These are phyloP conservation scores for Picochlorum sp. DNA, from an alignment of 139 green algal genomes.

Conservation along the genomic window DNA sequence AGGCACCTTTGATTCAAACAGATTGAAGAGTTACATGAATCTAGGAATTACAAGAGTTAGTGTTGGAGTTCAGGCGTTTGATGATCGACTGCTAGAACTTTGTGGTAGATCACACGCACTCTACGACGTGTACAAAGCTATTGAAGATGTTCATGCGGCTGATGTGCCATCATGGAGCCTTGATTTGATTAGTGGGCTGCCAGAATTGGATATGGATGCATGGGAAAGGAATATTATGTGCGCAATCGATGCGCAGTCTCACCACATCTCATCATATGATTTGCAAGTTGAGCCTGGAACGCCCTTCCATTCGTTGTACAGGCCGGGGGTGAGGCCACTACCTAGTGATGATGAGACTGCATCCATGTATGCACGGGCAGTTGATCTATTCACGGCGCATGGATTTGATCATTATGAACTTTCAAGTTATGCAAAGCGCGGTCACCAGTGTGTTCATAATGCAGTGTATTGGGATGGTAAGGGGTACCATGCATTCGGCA, in stretches of 20 bases:
- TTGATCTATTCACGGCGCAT: slow-evolving; percentile 27
- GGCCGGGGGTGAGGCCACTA: slow-evolving; percentile 40
- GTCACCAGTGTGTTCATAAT: slow-evolving; percentile 81
- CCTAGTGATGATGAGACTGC: slow-evolving; percentile 56
- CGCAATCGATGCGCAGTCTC: slow-evolving; percentile 51
- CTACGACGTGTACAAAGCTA: slow-evolving; percentile 53
- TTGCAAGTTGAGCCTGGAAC: slow-evolving; percentile 92
- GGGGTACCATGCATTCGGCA: slow-evolving; percentile 80
- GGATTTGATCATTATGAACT: slow-evolving; percentile 92
- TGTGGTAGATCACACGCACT: slow-evolving; percentile 66
- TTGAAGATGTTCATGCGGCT: slow-evolving; percentile 51
- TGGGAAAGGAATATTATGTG: slow-evolving; percentile 61
- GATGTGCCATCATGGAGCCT: slow-evolving; percentile 74
- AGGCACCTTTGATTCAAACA: slow-evolving; percentile 78
- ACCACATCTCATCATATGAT: slow-evolving; percentile 92
- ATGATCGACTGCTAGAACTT: slow-evolving; percentile 47
- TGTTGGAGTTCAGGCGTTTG: slow-evolving; percentile 78
- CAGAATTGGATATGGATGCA: slow-evolving; percentile 40
- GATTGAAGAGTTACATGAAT: slow-evolving; percentile 59
- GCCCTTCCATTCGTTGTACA: slow-evolving; percentile 77
- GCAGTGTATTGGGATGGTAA: slow-evolving; percentile 73
- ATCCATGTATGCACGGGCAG: slow-evolving; percentile 70
- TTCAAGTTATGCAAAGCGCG: slow-evolving; percentile 77
- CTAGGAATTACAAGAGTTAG: slow-evolving; percentile 82
- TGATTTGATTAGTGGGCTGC: slow-evolving; percentile 86